These are phyloP conservation scores for Saussurea involucrata DNA, from an alignment of 129 eudicot genomes.

Conservation along the genomic window DNA sequence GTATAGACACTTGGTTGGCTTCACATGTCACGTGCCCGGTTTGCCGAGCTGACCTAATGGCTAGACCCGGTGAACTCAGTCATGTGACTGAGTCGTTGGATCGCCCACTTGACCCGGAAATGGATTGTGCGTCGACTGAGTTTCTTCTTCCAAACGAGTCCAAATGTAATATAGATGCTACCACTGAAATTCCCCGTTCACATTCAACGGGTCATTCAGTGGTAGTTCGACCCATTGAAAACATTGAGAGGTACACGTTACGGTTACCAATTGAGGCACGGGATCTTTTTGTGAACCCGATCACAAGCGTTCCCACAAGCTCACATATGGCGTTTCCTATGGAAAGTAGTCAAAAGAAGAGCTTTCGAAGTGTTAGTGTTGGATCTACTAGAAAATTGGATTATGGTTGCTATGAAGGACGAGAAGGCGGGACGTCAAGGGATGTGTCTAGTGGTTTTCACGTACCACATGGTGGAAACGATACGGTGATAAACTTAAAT, in stretches of 20 bases:
- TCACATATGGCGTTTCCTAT: constrained; percentile 7
- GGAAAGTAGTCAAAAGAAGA: constrained; percentile 33
- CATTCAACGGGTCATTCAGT: constrained; percentile 61
- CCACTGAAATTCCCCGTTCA: constrained; percentile 39
- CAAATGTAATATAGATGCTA: not conserved
- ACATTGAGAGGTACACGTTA: constrained; percentile 55
- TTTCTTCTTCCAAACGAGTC: constrained; percentile 15
- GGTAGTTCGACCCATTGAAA: constrained; percentile 29
- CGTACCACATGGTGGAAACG: not conserved
- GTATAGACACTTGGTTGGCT: constrained; percentile 61
- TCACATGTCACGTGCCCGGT: constrained; percentile 66
- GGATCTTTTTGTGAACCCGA: constrained; percentile 21
- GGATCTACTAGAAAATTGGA: constrained; percentile 21
- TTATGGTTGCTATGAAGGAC: not conserved
- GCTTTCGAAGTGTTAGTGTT: constrained; percentile 38
- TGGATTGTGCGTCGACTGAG: constrained; percentile 21
- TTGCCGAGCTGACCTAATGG: constrained; percentile 50
- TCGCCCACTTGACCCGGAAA: not conserved
- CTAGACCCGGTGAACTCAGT: constrained; percentile 20
- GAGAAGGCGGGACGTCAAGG: constrained; percentile 31
- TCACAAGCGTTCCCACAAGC: constrained; percentile 22
- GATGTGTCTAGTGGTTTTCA: constrained; percentile 2
- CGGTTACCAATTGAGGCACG: constrained; percentile 56
- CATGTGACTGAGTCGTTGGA: not conserved
- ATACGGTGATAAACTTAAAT: not conserved